A percentile compares a stretch with the other conserved stretches of the same genome.
Evolutionary conservation across 129 eudicot species (phyloP).

Genomic region (Flaveria ramosissima): DNA sequence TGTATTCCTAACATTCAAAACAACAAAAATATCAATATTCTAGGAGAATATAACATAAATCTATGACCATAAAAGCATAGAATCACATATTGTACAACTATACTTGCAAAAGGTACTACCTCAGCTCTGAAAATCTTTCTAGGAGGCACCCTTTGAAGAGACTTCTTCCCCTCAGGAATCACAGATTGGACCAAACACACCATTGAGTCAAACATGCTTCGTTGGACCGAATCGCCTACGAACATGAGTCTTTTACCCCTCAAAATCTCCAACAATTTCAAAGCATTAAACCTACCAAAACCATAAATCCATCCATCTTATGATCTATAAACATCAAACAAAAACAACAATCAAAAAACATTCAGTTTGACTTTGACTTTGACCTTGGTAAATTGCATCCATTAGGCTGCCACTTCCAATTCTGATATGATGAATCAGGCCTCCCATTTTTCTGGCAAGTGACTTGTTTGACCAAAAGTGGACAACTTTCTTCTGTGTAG

Average conservation of each 20-base stretch:
- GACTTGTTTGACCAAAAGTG: constrained; percentile 85
- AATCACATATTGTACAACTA: not conserved
- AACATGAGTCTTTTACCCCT: constrained; percentile 92
- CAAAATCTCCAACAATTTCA: constrained; percentile 77
- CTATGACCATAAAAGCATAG: not conserved
- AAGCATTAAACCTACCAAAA: constrained; percentile 66
- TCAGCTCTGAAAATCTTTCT: constrained; percentile 78
- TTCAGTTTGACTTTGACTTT: not conserved
- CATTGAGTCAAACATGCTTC: constrained; percentile 97
- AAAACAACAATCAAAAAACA: not conserved
- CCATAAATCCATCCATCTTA: constrained; percentile 18
- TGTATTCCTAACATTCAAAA: constrained; percentile 62
- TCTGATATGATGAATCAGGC: constrained; percentile 83
- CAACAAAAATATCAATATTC: not conserved
- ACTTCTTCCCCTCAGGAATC: constrained; percentile 60
- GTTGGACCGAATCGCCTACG: constrained; percentile 91
- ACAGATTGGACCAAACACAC: constrained; percentile 87
- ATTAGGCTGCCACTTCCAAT: constrained; percentile 97
- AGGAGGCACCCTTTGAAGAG: constrained; percentile 70
- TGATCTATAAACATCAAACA: constrained; percentile 13
- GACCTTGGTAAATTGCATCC: constrained; percentile 90
- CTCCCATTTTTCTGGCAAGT: constrained; percentile 88
- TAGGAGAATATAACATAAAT: not conserved
- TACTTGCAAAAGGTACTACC: constrained; percentile 40
- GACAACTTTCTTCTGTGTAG: constrained; percentile 81